phyloP scores from a whole-genome alignment of 148 eudicot genomes.

The Beta vulgaris region DNA sequence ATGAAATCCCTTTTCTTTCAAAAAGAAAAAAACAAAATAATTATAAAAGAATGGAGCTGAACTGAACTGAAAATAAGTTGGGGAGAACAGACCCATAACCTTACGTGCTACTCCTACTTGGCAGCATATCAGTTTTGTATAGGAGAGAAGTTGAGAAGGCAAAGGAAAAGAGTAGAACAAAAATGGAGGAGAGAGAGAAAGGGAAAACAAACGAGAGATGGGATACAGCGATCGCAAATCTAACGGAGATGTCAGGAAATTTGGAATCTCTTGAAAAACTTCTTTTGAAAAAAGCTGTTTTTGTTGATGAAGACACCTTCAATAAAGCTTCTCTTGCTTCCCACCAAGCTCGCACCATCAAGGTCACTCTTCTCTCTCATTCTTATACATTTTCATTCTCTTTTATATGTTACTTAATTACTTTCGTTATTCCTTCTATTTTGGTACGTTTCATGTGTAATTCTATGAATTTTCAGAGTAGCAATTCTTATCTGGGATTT shows the following conservation, averaged over 20 bases:
- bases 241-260: slow-evolving; percentile 67
- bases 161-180: background rate
- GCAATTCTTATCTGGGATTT: background rate
- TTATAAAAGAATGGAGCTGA: no score
- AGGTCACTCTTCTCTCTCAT: slow-evolving; percentile 41
- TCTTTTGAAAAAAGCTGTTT: slow-evolving; percentile 73
- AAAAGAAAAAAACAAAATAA: no score
- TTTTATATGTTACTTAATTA: background rate
- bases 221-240: slow-evolving; percentile 67
- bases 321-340: slow-evolving; percentile 75
- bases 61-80: no score
- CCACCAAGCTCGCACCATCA: slow-evolving; percentile 83
- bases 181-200: slow-evolving; percentile 41
- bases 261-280: slow-evolving; percentile 76
- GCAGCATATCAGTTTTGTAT: background rate
- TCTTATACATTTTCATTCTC: background rate
- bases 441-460: background rate
- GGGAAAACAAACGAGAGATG: slow-evolving; percentile 73
- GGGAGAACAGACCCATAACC: no score
- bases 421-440: background rate
- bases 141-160: background rate
- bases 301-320: slow-evolving; percentile 77
- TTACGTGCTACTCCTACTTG: no score
- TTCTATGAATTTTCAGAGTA: background rate
- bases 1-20: no score